Evolutionary conservation across 2,329 filamentous ascomycete genomes (phyloP).

Genomic region (Rhynchosporium agropyri): DNA sequence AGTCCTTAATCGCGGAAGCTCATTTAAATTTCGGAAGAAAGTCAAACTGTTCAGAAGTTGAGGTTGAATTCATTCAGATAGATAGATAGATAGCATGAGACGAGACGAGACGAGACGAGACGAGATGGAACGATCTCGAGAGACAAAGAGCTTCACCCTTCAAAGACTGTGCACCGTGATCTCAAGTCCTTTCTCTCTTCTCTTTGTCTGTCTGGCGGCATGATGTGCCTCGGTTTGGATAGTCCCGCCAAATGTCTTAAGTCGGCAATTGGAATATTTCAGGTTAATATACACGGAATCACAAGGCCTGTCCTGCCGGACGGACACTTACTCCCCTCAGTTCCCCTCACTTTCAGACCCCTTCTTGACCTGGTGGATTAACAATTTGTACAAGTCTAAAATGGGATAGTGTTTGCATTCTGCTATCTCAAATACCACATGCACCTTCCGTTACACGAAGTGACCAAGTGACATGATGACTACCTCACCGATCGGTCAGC

Average conservation of each 20-base stretch:
- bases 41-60: too few relatives aligned
- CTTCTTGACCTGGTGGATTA: neutral
- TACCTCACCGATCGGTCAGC: neutral
- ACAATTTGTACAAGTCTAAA: neutral
- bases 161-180: neutral
- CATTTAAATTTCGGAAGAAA: too few relatives aligned
- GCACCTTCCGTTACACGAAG: constrained; percentile 1
- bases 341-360: neutral
- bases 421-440: constrained; percentile 9
- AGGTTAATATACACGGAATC: constrained; percentile 10
- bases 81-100: too few relatives aligned
- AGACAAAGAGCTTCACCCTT: neutral
- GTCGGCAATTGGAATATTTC: constrained; percentile 4
- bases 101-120: too few relatives aligned
- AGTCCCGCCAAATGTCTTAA: constrained; percentile 12
- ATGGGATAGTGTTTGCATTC: neutral
- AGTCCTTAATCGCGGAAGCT: too few relatives aligned
- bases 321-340: neutral
- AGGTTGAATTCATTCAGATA: too few relatives aligned
- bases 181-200: neutral
- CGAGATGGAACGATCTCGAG: too few relatives aligned
- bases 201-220: neutral
- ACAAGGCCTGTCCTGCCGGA: neutral
- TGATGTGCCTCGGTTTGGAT: neutral
- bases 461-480: neutral